Evolutionary conservation across 2,329 filamentous ascomycete genomes (phyloP), one percentile per base, ranked within the genome.

Genomic region (Xylaria sp.): DNA sequence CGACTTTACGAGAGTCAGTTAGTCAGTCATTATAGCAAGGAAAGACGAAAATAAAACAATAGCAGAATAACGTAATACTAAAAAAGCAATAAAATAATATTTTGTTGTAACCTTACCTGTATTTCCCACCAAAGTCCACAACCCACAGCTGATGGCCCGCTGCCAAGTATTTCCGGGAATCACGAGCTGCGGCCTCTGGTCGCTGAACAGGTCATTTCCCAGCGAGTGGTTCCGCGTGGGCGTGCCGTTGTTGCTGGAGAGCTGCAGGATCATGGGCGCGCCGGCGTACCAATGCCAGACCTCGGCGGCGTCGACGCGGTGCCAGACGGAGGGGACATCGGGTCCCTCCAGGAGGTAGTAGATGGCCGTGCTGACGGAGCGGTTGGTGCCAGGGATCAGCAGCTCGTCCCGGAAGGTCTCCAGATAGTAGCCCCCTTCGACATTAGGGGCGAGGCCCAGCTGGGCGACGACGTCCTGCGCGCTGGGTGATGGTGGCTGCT

Each of bases 271-370:
- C 57, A 87, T 73, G 0, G 84, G 84, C 7, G 85, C 83, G 5
- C 85, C 85, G 9, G 83, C 84, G 59, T 87, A 87, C 75, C 83
- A 84, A 72, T 87, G 85, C 85, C 85, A 87, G 9, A 85, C 76
- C 72, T 87, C 84, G 48, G 75, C 81, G 3, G 82, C 81, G 65
- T 86, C 84, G 46, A 85, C 80, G 53, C 82, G 81, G 72, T 87
- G 85, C 85, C 84, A 87, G 63, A 80, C 72, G 1, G 85, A 87
- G 18, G 77, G 70, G 0, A 81, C 81, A 0, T 63, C 76, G 2
- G 75, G 65, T 41, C 83, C 82, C 63, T 86, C 76, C 23, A 77
- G 73, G 23, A 78, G 79, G 70, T 86, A 87, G 78, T 86, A 87
- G 70, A 87, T 87, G 50, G 80, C 81, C 4, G 85, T 86, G 77